These are phyloP conservation scores for Leccinum ponderosum DNA, from an alignment of 1,284 basidiomycete genomes.

Conservation along the genomic window DNA sequence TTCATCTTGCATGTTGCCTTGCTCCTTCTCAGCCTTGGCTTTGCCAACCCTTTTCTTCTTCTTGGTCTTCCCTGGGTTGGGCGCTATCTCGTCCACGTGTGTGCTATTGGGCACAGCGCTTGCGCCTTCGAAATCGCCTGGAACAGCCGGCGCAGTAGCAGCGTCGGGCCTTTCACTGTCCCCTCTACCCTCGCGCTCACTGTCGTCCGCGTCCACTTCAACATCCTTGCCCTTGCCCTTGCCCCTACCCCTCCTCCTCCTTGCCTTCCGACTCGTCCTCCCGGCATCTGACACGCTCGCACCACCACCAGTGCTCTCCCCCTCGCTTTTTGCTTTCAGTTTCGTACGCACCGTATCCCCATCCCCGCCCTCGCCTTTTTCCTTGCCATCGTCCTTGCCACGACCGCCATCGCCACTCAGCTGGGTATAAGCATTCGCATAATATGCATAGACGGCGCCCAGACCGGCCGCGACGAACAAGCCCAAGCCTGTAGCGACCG, in stretches of 20 bases:
- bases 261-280: neutral
- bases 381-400: neutral
- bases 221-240: neutral
- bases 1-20: constrained; percentile 14
- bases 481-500: no score
- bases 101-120: neutral
- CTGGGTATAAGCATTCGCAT: constrained; percentile 3
- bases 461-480: constrained; percentile 17
- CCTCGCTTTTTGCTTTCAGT: neutral
- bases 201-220: neutral
- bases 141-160: neutral
- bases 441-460: constrained; percentile 21
- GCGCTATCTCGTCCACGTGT: constrained; percentile 15
- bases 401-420: neutral
- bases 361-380: neutral
- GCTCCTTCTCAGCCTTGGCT: constrained; percentile 37
- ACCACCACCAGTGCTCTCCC: neutral
- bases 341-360: neutral
- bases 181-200: neutral
- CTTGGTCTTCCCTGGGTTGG: constrained; percentile 45
- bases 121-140: constrained; percentile 13
- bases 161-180: neutral
- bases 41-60: constrained; percentile 40
- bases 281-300: neutral
- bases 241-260: neutral